phyloP scores from a whole-genome alignment of 2,329 filamentous ascomycete genomes.

The Fusarium sp. region DNA sequence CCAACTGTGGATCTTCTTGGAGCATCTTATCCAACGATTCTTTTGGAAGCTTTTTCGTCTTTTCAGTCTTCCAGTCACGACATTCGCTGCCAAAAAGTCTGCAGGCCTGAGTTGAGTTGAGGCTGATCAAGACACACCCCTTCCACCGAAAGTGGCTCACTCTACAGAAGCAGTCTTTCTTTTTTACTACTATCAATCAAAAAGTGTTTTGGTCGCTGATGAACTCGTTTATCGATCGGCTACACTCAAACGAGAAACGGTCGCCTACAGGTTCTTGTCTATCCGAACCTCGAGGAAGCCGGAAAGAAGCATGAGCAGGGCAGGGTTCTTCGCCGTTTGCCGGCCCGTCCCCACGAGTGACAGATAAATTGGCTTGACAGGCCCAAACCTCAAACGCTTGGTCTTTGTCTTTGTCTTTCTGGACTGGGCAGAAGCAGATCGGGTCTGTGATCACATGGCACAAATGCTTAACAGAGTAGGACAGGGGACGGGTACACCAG shows the following conservation, averaged over 20 bases:
- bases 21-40: slow-evolving; percentile 42
- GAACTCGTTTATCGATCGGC: background rate
- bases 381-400: slow-evolving; percentile 12
- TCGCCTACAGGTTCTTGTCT: slow-evolving; percentile 1
- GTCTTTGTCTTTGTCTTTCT: background rate
- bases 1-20: slow-evolving; percentile 50
- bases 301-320: slow-evolving; percentile 27
- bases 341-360: slow-evolving; percentile 12
- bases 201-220: background rate
- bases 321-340: slow-evolving; percentile 20
- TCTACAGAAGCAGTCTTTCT: background rate
- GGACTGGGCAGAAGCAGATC: slow-evolving; percentile 3
- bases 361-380: slow-evolving; percentile 14
- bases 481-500: slow-evolving; percentile 20
- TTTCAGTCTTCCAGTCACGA: slow-evolving; percentile 35
- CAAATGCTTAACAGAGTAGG: slow-evolving; percentile 25
- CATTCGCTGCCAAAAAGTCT: slow-evolving; percentile 15
- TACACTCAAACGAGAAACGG: background rate
- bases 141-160: slow-evolving; percentile 9
- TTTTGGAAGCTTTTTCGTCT: slow-evolving; percentile 30
- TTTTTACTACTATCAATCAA: background rate
- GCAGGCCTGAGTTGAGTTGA: slow-evolving; percentile 22
- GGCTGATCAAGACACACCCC: slow-evolving; percentile 27
- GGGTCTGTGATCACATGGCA: slow-evolving; percentile 23
- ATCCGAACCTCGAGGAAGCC: slow-evolving; percentile 24